Evolutionary conservation across 2,329 filamentous ascomycete species (phyloP).

Genomic region (Aurifilum marmelostoma): DNA sequence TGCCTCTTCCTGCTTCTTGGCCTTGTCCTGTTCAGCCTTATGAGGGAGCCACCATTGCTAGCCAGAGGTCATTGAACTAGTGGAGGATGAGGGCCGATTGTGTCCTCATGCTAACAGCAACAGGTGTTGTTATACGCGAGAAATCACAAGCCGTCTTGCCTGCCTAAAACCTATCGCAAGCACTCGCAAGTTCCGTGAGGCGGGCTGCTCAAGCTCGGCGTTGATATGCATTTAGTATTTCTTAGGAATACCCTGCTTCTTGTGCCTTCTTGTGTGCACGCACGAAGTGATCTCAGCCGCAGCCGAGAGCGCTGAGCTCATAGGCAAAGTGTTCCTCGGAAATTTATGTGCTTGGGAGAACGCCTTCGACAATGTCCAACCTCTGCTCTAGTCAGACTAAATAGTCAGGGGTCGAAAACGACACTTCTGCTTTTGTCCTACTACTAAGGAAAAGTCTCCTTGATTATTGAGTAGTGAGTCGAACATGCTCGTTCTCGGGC

Average conservation of each 20-base stretch:
- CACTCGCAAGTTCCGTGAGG: too few relatives aligned
- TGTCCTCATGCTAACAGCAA: not conserved
- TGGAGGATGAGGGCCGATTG: too few relatives aligned
- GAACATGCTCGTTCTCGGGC: not conserved
- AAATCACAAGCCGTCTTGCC: not conserved
- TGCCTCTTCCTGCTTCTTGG: slow-evolving; percentile 1
- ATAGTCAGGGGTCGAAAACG: too few relatives aligned
- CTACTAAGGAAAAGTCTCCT: too few relatives aligned
- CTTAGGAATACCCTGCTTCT: not conserved
- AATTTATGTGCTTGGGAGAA: not conserved
- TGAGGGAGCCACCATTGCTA: too few relatives aligned
- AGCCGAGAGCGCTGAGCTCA: not conserved
- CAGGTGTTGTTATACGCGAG: not conserved
- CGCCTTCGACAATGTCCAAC: not conserved
- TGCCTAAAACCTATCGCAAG: too few relatives aligned
- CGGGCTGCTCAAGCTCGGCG: not conserved
- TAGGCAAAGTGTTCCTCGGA: not conserved
- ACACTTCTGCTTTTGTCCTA: too few relatives aligned
- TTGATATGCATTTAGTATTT: not conserved
- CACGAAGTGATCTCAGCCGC: not conserved
- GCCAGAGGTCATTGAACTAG: too few relatives aligned
- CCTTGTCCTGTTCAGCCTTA: too few relatives aligned
- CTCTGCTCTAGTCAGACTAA: too few relatives aligned
- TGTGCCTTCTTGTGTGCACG: not conserved
- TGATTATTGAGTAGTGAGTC: not conserved